Evolutionary conservation across 73 alveolate genomes (phyloP), one percentile per base, ranked within the genome.

Genomic region (Breviolum minutum): DNA sequence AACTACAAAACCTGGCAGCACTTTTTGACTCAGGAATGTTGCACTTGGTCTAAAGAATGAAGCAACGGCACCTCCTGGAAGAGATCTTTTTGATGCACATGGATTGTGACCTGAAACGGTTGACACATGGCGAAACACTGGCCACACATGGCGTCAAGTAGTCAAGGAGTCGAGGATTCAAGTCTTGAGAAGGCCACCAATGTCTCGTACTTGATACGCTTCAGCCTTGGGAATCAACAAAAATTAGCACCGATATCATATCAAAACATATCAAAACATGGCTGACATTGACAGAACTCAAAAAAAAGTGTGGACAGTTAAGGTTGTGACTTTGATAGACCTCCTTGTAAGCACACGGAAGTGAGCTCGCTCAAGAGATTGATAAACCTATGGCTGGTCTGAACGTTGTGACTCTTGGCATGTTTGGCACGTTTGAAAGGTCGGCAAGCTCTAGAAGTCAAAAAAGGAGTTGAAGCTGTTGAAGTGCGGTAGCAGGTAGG

Each of bases 61-160:
- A 12, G 99, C 83, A 99, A 99, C 74, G 73, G 99, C 88, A 99
- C 99, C 88, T 99, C 99, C 69, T 93, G 89, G 99, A 99, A 99
- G 94, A 99, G 99, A 99, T 99, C 99, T 97, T 99, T 99, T 98
- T 99, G 99, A 97, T 99, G 99, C 98, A 99, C 99, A 93, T 99
- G 99, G 92, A 99, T 99, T 16, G 99, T 99, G 73, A 99, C 99
- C 88, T 89, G 32, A 64, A 22, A 6, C 12, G n/a, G 60, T 62
- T 12, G 48, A 20, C 30, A n/a, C 81, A 71, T 17, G 81, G 26
- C 81, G 13, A 40, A 40, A 40, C 0, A 40, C 54, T 40, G 54
- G 54, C 54, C 54, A 40, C 54, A 40, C 54, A 3, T 3, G 3
- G 3, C 54, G 54, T 40, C 54, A 71, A 20, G 13, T 20, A 30